A percentile compares a stretch with the other conserved stretches of the same genome.
phyloP scores from a whole-genome alignment of 371 early-diverging fungal genomes.

The Mucor piriformis region DNA sequence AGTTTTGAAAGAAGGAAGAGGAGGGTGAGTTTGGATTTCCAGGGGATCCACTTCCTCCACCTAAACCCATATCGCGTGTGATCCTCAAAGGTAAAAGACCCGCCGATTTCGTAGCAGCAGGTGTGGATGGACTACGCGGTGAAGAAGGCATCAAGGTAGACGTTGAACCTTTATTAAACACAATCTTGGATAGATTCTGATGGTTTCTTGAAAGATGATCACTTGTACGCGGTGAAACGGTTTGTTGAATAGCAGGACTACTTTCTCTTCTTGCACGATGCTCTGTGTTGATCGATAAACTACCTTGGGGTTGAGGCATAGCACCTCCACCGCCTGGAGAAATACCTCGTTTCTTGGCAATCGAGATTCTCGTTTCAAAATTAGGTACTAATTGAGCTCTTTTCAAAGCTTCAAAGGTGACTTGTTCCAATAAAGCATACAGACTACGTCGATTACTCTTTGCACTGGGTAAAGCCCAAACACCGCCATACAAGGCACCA shows the following conservation, averaged over 20 bases:
- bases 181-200: slow-evolving; percentile 31
- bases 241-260: not conserved
- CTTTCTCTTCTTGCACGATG: slow-evolving; percentile 15
- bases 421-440: slow-evolving; percentile 51
- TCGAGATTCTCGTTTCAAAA: slow-evolving; percentile 52
- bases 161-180: slow-evolving; percentile 33
- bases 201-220: slow-evolving; percentile 12
- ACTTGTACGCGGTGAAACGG: not conserved
- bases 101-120: slow-evolving; percentile 38
- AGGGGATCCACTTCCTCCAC: slow-evolving; percentile 24
- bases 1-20: slow-evolving; percentile 47
- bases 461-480: slow-evolving; percentile 45
- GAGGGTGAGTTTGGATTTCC: slow-evolving; percentile 38
- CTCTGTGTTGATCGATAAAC: slow-evolving; percentile 13
- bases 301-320: slow-evolving; percentile 1
- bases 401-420: slow-evolving; percentile 55
- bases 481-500: slow-evolving; percentile 50
- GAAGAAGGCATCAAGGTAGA: slow-evolving; percentile 21
- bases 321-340: slow-evolving; percentile 2
- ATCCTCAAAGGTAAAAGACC: slow-evolving; percentile 29
- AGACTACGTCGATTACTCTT: slow-evolving; percentile 45
- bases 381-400: slow-evolving; percentile 56
- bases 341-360: slow-evolving; percentile 52
- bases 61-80: slow-evolving; percentile 23
- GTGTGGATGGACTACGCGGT: slow-evolving; percentile 36